Conservation (phyloP, 2,329 filamentous ascomycete genomes). For the Neopestalotiopsis sp. region DNA sequence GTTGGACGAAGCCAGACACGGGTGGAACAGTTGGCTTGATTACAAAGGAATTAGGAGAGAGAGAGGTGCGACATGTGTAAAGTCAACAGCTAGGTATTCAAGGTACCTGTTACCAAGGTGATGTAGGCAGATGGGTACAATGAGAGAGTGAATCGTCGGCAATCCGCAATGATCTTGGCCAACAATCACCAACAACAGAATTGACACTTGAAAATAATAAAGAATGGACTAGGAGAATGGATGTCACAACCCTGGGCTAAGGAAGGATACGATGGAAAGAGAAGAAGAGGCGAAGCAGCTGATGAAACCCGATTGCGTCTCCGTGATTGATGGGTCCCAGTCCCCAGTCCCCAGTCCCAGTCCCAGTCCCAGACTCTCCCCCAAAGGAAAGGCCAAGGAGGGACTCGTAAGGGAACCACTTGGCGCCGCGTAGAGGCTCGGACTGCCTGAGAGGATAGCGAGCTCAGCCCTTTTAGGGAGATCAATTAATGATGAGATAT, state of each 20-base stretch:
- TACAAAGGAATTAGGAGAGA: neutral
- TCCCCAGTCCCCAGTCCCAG: too few species aligned
- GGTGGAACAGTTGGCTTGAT: neutral
- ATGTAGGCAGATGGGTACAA: too few species aligned
- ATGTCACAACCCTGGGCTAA: neutral
- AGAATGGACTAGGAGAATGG: slow-evolving; percentile 1
- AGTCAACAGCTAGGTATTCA: too few species aligned
- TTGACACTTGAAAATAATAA: neutral
- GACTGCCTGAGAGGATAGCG: neutral
- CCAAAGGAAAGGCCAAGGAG: neutral
- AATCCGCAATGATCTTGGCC: neutral
- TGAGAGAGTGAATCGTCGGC: neutral
- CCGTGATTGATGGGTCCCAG: neutral
- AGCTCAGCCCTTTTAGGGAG: neutral
- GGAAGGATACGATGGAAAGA: neutral
- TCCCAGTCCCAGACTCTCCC: too few species aligned
- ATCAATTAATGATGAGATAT: neutral
- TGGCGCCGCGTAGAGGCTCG: neutral
- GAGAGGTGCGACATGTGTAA: neutral
- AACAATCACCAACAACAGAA: neutral
- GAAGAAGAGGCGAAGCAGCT: slow-evolving; percentile 1
- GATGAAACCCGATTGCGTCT: slow-evolving; percentile 5
- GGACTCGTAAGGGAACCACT: neutral
- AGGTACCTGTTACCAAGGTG: too few species aligned
- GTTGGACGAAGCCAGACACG: neutral